Percentiles rank a stretch among this genome's conserved stretches.
These are phyloP conservation scores for Fonsecaea erecta DNA, from an alignment of 2,329 filamentous ascomycete genomes.

Conservation along the genomic window DNA sequence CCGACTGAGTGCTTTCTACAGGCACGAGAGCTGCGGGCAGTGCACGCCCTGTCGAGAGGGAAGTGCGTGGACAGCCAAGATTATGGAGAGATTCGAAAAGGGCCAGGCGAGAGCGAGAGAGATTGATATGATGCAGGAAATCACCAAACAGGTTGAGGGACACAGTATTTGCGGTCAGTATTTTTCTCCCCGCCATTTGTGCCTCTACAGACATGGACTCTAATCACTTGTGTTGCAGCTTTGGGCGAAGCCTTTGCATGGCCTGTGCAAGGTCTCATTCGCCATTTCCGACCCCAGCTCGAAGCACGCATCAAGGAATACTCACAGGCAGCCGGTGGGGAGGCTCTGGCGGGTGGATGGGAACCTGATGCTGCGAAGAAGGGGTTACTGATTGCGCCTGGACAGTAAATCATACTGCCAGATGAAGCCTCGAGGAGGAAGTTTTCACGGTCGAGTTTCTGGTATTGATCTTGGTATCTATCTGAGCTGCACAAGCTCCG, in stretches of 20 bases:
- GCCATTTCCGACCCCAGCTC: constrained; percentile 95
- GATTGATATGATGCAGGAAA: constrained; percentile 99
- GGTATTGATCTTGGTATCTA: not conserved
- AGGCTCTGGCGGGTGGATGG: constrained; percentile 87
- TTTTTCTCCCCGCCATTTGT: constrained; percentile 7
- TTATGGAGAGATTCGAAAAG: constrained; percentile 95
- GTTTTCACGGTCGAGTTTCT: not conserved
- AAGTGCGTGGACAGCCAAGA: constrained; percentile 98
- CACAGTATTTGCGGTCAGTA: constrained; percentile 93
- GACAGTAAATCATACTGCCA: constrained; percentile 63
- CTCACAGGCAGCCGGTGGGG: constrained; percentile 69
- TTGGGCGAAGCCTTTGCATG: constrained; percentile 97
- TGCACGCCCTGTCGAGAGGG: constrained; percentile 99
- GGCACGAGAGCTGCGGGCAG: constrained; percentile 97
- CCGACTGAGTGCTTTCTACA: constrained; percentile 93
- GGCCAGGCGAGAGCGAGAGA: constrained; percentile 86
- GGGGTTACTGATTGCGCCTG: constrained; percentile 84
- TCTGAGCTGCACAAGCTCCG: not conserved
- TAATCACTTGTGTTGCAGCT: constrained; percentile 56
- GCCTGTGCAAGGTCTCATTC: constrained; percentile 97
- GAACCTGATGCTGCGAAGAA: constrained; percentile 72
- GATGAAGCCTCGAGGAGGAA: not conserved
- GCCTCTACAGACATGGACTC: not conserved
- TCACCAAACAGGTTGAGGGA: constrained; percentile 99
- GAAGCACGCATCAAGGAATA: constrained; percentile 88